These are phyloP conservation scores for Anethum foeniculum DNA, from an alignment of 140 eudicot genomes.

Conservation along the genomic window DNA sequence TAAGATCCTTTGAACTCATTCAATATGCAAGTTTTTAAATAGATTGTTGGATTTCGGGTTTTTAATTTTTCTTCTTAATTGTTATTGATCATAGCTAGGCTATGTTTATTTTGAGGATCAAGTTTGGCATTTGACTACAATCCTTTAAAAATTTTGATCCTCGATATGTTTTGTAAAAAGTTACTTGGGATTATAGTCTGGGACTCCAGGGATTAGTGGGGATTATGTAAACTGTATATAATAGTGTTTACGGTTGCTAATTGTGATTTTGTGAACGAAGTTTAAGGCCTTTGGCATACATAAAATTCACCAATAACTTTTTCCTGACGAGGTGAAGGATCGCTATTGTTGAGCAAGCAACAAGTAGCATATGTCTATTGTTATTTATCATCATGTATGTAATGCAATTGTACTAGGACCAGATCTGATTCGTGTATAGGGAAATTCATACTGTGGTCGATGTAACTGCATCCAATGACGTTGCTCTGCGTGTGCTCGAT, in stretches of 20 bases:
- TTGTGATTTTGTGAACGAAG: neutral
- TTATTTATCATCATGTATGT: neutral
- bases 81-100: neutral
- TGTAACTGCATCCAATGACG: neutral
- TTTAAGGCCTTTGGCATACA: neutral
- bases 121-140: neutral
- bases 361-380: neutral
- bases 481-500: neutral
- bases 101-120: neutral
- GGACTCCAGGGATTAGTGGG: neutral
- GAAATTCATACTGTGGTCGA: neutral
- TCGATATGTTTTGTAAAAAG: neutral
- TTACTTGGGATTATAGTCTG: neutral
- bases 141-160: neutral
- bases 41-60: neutral
- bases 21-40: neutral
- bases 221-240: neutral
- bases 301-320: neutral
- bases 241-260: neutral
- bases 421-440: neutral
- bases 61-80: neutral
- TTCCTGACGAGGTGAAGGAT: neutral
- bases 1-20: conserved; percentile 20
- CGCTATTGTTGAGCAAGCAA: neutral
- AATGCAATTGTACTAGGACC: neutral